phyloP scores from a whole-genome alignment of 2,329 filamentous ascomycete species.

The Sclerotinia glacialis region DNA sequence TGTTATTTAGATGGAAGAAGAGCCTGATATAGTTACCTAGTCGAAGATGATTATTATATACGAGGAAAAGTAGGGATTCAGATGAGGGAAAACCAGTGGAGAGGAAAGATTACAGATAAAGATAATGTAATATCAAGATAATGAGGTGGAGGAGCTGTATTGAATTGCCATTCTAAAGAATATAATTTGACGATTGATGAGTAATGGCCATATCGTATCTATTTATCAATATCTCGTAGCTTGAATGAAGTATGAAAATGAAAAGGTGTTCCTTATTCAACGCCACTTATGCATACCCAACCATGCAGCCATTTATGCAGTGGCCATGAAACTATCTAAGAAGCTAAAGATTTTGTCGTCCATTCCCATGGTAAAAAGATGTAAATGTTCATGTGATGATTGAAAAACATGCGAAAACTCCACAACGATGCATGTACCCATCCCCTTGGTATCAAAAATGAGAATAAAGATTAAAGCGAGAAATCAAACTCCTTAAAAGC shows the following conservation, averaged over 20 bases:
- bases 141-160: background rate
- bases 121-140: background rate
- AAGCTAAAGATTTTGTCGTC: background rate
- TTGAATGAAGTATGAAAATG: background rate
- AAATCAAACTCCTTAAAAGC: constrained; percentile 89
- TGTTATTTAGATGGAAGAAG: too few relatives aligned
- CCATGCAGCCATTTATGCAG: background rate
- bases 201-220: background rate
- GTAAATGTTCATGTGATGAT: background rate
- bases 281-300: background rate
- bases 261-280: background rate
- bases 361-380: background rate
- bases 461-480: constrained; percentile 26
- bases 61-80: too few relatives aligned
- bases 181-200: background rate
- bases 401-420: background rate
- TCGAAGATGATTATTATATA: too few relatives aligned
- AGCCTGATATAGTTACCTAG: too few relatives aligned
- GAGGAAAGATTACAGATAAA: too few relatives aligned
- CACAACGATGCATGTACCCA: background rate
- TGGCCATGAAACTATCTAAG: background rate
- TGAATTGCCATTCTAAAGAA: too few relatives aligned
- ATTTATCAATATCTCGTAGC: background rate
- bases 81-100: too few relatives aligned
- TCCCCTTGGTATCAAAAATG: background rate